Percentiles rank a stretch among this genome's conserved stretches.
phyloP scores from a whole-genome alignment of 139 green algal genomes.

The Chlorella vulgaris region DNA sequence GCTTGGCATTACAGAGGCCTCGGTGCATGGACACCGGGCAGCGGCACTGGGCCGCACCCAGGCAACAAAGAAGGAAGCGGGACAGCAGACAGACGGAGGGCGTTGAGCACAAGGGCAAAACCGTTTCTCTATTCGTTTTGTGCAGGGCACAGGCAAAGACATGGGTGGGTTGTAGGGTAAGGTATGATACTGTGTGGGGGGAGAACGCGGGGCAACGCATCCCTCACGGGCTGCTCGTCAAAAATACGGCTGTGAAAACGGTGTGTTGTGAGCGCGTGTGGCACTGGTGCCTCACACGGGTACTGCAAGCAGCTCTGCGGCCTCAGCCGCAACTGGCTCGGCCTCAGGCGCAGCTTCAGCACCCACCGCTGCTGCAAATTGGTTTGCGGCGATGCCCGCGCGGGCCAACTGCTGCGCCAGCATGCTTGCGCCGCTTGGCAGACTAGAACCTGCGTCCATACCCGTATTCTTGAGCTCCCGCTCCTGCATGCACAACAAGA shows the following conservation, averaged over 20 bases:
- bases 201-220: too few relatives aligned
- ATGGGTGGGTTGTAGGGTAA: too few relatives aligned
- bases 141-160: neutral
- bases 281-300: too few relatives aligned
- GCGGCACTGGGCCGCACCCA: neutral
- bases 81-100: neutral
- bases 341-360: neutral
- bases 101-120: neutral
- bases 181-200: too few relatives aligned
- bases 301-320: too few relatives aligned
- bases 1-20: slow-evolving; percentile 31
- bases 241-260: too few relatives aligned
- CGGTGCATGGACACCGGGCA: slow-evolving; percentile 17
- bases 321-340: neutral
- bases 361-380: slow-evolving; percentile 39
- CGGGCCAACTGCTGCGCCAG: slow-evolving; percentile 22
- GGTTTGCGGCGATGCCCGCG: slow-evolving; percentile 34
- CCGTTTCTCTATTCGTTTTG: neutral
- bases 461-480: slow-evolving; percentile 1
- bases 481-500: neutral
- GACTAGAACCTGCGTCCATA: neutral
- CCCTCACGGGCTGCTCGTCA: too few relatives aligned
- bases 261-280: too few relatives aligned
- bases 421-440: slow-evolving; percentile 25
- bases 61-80: too few relatives aligned